Evolutionary conservation across 257 asterid species (phyloP).

Genomic region (Phtheirospermum japonicum): DNA sequence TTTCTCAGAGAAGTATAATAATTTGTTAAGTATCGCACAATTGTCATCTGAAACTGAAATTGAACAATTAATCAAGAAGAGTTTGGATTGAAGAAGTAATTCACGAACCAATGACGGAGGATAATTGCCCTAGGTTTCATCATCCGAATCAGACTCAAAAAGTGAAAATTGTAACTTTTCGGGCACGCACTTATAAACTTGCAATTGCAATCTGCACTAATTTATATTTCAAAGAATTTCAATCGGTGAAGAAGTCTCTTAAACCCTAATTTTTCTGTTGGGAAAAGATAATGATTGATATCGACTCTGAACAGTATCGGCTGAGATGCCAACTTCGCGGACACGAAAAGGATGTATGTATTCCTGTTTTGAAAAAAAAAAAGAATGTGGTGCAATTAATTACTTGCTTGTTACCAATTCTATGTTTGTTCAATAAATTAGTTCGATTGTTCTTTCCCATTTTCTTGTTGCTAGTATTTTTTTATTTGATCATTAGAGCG

Average conservation of each 20-base stretch:
- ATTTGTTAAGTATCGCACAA: no score
- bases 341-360: constrained; percentile 91
- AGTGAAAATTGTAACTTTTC: neutral
- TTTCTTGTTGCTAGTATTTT: neutral
- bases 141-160: no score
- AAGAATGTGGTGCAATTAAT: neutral
- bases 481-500: neutral
- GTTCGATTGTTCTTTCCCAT: neutral
- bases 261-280: constrained; percentile 20
- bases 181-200: neutral
- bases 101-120: no score
- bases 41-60: no score
- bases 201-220: neutral
- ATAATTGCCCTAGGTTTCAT: no score
- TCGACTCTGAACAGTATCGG: constrained; percentile 68
- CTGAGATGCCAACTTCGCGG: constrained; percentile 82
- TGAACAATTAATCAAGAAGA: no score
- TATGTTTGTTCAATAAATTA: neutral
- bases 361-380: neutral
- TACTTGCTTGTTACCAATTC: no score
- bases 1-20: no score
- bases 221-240: neutral
- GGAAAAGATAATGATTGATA: constrained; percentile 45
- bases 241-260: constrained; percentile 12
- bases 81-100: no score